Base-by-base conservation (phyloP, 345 rosid genomes). In the Salix purpurea region DNA sequence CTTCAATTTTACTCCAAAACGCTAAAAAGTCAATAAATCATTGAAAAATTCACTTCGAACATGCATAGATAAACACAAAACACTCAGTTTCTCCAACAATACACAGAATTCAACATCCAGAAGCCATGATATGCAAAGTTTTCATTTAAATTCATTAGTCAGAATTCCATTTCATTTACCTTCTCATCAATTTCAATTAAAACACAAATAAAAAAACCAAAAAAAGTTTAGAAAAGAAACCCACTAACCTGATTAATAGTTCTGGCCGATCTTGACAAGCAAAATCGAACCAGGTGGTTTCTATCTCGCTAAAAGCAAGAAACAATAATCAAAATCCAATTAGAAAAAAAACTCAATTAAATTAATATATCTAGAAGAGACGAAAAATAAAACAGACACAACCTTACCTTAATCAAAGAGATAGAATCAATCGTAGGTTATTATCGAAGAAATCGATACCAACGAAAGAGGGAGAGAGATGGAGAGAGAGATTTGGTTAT, bases 401-500 rank as follows among this genome's bases (percentile, higher is more conserved):
- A 2, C 23, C 13, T 36, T 16, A 34, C 69, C 40, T 37, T 18
- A 36, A 66, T 32, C 23, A 11, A 16, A 34, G 69, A 36, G 23
- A 30, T 66, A 7, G 46, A 28, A 66, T 66, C 40, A 66, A 66
- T 19, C 28, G 64, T 23, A n/a, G 11, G 26, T 58, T 12, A n/a
- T n/a, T 56, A 23, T 58, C 69, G 69, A 37, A 36, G 69, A 66
- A 66, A 66, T 66, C 69, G 69, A 66, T 42, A 34, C 23, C 24
- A 36, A 0, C 8, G 40, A 36, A 1, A 18, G n/a, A 66, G 39
- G 12, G 14, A 66, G 44, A 32, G 9, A 6, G 68, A 65, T 23
- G 12, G 14, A 66, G 44, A 32, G 9, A 6, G 68, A 65, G 23
- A 7, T 0, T 3, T 44, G 24, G 37, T 36, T 66, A 18, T 30